Percentiles rank a stretch among this genome's conserved stretches.
These are phyloP conservation scores for Tolypocladium nubicola DNA, from an alignment of 2,329 filamentous ascomycete species.

Conservation along the genomic window DNA sequence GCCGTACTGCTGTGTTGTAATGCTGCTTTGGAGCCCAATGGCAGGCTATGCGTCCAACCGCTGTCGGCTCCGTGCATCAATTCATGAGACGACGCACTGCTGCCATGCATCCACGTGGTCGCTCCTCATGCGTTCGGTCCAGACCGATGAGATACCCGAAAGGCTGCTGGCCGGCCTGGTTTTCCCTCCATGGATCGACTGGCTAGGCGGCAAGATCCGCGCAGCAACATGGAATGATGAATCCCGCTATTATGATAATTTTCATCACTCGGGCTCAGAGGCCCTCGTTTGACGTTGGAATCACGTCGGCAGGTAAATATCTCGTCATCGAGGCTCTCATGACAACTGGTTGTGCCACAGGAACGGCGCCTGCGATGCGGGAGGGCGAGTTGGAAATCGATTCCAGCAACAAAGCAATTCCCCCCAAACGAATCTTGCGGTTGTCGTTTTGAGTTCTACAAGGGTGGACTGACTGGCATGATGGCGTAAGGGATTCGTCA, in stretches of 20 bases:
- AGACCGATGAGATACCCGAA: not conserved
- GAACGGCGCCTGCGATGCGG: no score
- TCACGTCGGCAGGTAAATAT: not conserved
- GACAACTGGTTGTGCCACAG: no score
- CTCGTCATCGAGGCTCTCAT: not conserved
- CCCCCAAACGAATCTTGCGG: no score
- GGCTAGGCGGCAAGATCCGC: not conserved
- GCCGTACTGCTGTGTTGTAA: not conserved
- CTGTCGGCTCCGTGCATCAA: not conserved
- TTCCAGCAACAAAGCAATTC: no score
- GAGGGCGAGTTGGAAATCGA: no score
- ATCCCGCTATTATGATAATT: not conserved
- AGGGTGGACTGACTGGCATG: not conserved
- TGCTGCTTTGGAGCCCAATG: not conserved
- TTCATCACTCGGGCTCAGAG: not conserved
- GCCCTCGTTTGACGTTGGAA: not conserved
- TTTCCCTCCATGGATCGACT: no score
- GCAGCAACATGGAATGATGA: not conserved
- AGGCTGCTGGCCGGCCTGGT: not conserved
- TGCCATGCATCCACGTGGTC: constrained; percentile 1
- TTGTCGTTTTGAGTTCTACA: not conserved
- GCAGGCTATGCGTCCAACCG: not conserved
- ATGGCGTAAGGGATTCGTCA: not conserved
- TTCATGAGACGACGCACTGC: not conserved
- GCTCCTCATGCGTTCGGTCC: not conserved